Evolutionary conservation across 73 alveolate genomes (phyloP).

Genomic region (Paramecium bursaria): DNA sequence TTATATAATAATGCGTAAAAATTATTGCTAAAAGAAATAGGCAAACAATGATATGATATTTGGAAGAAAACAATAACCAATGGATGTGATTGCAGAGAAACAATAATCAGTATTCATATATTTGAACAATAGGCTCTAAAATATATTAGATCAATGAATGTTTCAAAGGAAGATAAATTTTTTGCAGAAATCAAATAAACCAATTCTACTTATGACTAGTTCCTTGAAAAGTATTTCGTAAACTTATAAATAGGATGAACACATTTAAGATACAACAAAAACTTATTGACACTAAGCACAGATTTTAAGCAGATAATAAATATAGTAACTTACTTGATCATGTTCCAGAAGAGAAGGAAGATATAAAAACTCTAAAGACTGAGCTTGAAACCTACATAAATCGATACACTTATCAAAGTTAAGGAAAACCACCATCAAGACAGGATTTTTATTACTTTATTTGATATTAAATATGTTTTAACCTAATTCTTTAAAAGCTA

Average conservation of each 20-base stretch:
- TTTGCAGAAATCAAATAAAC: slow-evolving; percentile 35
- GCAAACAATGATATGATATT: slow-evolving; percentile 56
- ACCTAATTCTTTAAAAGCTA: slow-evolving; percentile 10
- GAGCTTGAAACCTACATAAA: slow-evolving; percentile 53
- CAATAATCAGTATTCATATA: slow-evolving; percentile 1
- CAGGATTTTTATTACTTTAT: slow-evolving; percentile 53
- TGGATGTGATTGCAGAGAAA: slow-evolving; percentile 6
- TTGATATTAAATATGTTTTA: slow-evolving; percentile 28
- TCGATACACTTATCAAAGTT: slow-evolving; percentile 1
- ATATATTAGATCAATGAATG: slow-evolving; percentile 22
- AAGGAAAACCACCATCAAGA: slow-evolving; percentile 49
- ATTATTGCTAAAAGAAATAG: slow-evolving; percentile 46
- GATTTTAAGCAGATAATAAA: slow-evolving; percentile 52
- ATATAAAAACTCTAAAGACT: slow-evolving; percentile 7
- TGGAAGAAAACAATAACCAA: slow-evolving; percentile 16
- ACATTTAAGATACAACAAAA: slow-evolving; percentile 44
- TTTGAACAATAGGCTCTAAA: neutral
- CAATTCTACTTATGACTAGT: slow-evolving; percentile 13
- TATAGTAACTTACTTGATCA: slow-evolving; percentile 17
- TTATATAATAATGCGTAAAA: slow-evolving; percentile 37
- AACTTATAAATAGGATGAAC: neutral
- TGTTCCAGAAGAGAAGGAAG: slow-evolving; percentile 49
- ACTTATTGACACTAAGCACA: slow-evolving; percentile 16
- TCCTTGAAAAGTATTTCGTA: slow-evolving; percentile 10
- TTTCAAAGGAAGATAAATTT: slow-evolving; percentile 42